Evolutionary conservation across 2,329 filamentous ascomycete species (phyloP).

Genomic region (Blastomyces percursus): DNA sequence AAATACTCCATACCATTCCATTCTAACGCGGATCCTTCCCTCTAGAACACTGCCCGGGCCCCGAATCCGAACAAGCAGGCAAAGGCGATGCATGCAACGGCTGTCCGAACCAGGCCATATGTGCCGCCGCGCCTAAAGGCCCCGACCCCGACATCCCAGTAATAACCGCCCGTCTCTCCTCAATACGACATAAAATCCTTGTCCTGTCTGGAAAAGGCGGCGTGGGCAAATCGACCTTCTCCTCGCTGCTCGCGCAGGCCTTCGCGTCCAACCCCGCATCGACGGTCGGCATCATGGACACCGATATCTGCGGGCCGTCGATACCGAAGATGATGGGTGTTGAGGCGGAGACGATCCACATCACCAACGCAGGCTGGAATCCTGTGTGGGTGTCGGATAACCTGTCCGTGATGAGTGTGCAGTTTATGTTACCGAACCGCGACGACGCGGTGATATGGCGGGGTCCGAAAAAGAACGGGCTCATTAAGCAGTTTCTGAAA

Average conservation of each 20-base stretch:
- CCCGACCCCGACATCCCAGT: conserved; percentile 88
- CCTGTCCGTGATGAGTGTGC: conserved; percentile 89
- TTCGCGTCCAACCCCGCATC: conserved; percentile 70
- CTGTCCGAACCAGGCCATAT: conserved; percentile 93
- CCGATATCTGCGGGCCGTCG: conserved; percentile 89
- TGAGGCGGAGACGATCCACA: conserved; percentile 83
- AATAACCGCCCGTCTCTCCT: conserved; percentile 70
- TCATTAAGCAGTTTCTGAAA: conserved; percentile 97
- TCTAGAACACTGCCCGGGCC: conserved; percentile 82
- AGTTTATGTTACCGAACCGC: conserved; percentile 91
- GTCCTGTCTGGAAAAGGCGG: conserved; percentile 91
- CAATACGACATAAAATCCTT: conserved; percentile 83
- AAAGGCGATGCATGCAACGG: conserved; percentile 75
- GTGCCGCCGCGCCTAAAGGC: conserved; percentile 85
- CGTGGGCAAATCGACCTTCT: conserved; percentile 93
- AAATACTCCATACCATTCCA: neutral
- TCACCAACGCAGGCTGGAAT: conserved; percentile 79
- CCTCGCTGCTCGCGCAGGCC: conserved; percentile 73
- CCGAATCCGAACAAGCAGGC: conserved; percentile 44
- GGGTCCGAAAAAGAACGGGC: conserved; percentile 93
- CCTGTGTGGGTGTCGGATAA: conserved; percentile 95
- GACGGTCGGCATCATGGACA: conserved; percentile 92
- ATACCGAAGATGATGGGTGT: conserved; percentile 99
- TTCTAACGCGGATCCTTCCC: neutral
- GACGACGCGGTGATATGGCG: conserved; percentile 97